Evolutionary conservation across 805 yeast genomes (phyloP).

Genomic region (Brettanomyces custersianus): DNA sequence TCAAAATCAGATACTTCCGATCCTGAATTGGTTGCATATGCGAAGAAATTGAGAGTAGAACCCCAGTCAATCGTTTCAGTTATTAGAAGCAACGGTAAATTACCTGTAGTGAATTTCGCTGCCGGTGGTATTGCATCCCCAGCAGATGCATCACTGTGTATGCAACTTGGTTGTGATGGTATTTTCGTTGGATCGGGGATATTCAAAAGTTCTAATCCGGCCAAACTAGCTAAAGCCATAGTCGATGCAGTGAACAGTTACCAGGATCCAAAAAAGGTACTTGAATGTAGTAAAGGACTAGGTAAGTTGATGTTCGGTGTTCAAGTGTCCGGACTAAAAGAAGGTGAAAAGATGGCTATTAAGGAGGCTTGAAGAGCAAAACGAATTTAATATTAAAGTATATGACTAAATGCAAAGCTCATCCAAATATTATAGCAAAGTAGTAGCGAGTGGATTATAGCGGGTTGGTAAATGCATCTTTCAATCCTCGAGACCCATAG

Average conservation of each 20-base stretch:
- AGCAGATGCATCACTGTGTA: slow-evolving; percentile 77
- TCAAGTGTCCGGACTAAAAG: slow-evolving; percentile 42
- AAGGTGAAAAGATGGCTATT: slow-evolving; percentile 37
- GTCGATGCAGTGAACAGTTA: slow-evolving; percentile 71
- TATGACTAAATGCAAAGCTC: background rate
- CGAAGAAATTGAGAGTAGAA: slow-evolving; percentile 53
- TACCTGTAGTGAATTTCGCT: slow-evolving; percentile 80
- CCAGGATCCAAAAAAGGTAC: slow-evolving; percentile 48
- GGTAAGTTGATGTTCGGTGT: slow-evolving; percentile 76
- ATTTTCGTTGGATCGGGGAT: slow-evolving; percentile 75
- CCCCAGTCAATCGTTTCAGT: slow-evolving; percentile 40
- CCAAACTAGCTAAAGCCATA: slow-evolving; percentile 64
- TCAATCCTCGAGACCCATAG: background rate
- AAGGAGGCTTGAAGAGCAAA: no score
- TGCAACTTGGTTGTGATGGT: slow-evolving; percentile 76
- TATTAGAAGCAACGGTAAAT: slow-evolving; percentile 44
- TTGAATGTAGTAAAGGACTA: slow-evolving; percentile 59
- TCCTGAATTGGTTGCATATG: slow-evolving; percentile 38
- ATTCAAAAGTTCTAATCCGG: slow-evolving; percentile 68
- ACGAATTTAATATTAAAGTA: background rate
- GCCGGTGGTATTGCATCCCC: slow-evolving; percentile 90
- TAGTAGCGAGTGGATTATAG: background rate
- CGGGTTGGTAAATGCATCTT: background rate
- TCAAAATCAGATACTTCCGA: slow-evolving; percentile 24
- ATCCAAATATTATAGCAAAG: background rate